Evolutionary conservation across 2,329 filamentous ascomycete genomes (phyloP).

Genomic region (Clarireedia paspali): DNA sequence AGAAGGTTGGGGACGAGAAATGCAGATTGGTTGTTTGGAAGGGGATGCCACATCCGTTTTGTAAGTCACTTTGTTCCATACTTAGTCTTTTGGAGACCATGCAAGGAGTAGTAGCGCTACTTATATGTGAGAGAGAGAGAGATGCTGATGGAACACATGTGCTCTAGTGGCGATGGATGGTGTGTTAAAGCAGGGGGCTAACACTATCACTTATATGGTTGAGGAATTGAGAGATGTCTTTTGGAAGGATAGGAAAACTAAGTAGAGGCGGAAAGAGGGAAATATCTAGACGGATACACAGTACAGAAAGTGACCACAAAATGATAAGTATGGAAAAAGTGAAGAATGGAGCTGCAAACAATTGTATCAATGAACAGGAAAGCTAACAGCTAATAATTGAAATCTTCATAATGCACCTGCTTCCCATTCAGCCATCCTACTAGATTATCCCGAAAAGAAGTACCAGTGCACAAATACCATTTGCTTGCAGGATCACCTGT

Average conservation of each 20-base stretch:
- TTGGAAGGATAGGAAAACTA: not conserved
- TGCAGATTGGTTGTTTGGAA: constrained; percentile 43
- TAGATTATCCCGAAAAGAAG: constrained; percentile 40
- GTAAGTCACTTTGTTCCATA: not conserved
- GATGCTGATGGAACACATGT: not conserved
- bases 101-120: too few species aligned
- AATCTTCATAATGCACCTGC: constrained; percentile 42
- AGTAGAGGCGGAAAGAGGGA: not conserved
- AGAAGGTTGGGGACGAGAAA: constrained; percentile 35
- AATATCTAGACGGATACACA: not conserved
- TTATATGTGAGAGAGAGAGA: too few species aligned
- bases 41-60: constrained; percentile 50
- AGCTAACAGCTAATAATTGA: constrained; percentile 29
- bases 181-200: constrained; percentile 41
- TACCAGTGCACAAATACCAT: constrained; percentile 55
- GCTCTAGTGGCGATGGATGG: constrained; percentile 44
- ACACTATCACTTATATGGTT: constrained; percentile 38
- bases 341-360: not conserved
- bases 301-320: not conserved
- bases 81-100: too few species aligned
- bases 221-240: constrained; percentile 20
- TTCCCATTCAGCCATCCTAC: constrained; percentile 40
- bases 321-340: not conserved
- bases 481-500: constrained; percentile 27
- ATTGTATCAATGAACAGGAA: not conserved